Evolutionary conservation across 2,329 filamentous ascomycete species (phyloP).

Genomic region (Lecanicillium sp.): DNA sequence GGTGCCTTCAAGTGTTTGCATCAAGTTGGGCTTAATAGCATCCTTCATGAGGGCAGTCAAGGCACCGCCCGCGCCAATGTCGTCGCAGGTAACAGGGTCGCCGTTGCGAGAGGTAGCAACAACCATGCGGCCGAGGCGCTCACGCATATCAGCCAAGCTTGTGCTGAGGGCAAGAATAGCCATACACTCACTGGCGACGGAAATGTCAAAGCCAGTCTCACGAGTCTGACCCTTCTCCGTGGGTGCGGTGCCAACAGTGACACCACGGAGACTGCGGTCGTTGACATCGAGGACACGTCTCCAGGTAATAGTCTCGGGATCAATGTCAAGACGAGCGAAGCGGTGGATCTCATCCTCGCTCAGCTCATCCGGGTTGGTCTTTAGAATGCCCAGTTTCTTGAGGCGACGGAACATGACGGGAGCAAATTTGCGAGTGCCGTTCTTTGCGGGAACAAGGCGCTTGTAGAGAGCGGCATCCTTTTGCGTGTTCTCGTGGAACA

Average conservation of each 20-base stretch:
- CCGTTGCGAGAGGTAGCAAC: constrained; percentile 78
- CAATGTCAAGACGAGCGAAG: constrained; percentile 93
- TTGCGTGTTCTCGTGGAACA: constrained; percentile 96
- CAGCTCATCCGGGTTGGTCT: constrained; percentile 85
- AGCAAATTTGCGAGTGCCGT: constrained; percentile 77
- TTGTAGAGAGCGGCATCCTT: constrained; percentile 83
- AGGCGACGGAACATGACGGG: constrained; percentile 88
- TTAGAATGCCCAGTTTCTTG: constrained; percentile 92
- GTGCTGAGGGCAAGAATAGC: constrained; percentile 93
- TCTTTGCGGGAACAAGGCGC: constrained; percentile 81
- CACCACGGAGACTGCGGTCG: constrained; percentile 81
- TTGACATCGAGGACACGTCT: constrained; percentile 93
- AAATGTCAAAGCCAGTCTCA: constrained; percentile 94
- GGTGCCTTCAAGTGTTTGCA: constrained; percentile 96
- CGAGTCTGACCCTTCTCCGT: constrained; percentile 87
- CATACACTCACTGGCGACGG: constrained; percentile 97
- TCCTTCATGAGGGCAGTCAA: constrained; percentile 94
- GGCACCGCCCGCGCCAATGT: constrained; percentile 86
- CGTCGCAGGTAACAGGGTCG: constrained; percentile 91
- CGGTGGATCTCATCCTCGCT: constrained; percentile 80
- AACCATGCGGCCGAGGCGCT: constrained; percentile 91
- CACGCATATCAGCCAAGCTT: constrained; percentile 77
- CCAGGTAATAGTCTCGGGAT: constrained; percentile 96
- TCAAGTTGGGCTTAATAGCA: constrained; percentile 96
- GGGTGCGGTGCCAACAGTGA: constrained; percentile 79